phyloP scores from a whole-genome alignment of 2,329 filamentous ascomycete genomes.

The Monosporascus sp. region DNA sequence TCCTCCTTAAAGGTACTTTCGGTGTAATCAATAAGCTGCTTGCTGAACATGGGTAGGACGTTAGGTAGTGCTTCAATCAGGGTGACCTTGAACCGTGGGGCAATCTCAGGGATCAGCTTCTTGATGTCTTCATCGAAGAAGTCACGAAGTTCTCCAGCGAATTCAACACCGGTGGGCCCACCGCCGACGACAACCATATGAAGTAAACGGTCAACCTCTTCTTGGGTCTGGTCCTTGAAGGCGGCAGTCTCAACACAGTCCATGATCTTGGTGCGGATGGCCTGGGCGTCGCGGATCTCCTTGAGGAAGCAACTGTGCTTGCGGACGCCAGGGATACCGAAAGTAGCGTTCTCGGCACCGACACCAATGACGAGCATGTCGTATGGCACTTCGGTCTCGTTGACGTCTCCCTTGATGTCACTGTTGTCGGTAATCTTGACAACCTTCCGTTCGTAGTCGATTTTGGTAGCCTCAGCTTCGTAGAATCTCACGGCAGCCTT shows the following conservation, averaged over 20 bases:
- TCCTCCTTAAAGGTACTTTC: slow-evolving; percentile 99
- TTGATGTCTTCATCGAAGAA: slow-evolving; percentile 98
- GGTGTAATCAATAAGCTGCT: slow-evolving; percentile 98
- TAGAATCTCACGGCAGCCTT: slow-evolving; percentile 92
- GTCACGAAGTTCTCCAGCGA: slow-evolving; percentile 95
- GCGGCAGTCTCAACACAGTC: slow-evolving; percentile 98
- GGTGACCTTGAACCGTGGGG: slow-evolving; percentile 92
- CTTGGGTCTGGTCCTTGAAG: slow-evolving; percentile 89
- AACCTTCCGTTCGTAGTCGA: slow-evolving; percentile 86
- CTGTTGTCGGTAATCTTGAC: slow-evolving; percentile 89
- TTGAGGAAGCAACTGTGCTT: slow-evolving; percentile 98
- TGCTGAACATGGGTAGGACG: slow-evolving; percentile 96
- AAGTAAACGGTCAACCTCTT: slow-evolving; percentile 88
- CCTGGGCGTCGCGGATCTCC: slow-evolving; percentile 93
- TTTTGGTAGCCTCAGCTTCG: slow-evolving; percentile 93
- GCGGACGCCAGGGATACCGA: slow-evolving; percentile 91
- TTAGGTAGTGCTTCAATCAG: slow-evolving; percentile 96
- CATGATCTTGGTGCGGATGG: slow-evolving; percentile 98
- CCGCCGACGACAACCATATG: slow-evolving; percentile 97
- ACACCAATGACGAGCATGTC: slow-evolving; percentile 98
- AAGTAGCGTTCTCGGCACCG: slow-evolving; percentile 96
- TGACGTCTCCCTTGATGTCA: slow-evolving; percentile 79
- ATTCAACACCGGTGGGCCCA: slow-evolving; percentile 95
- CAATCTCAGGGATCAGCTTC: slow-evolving; percentile 96
- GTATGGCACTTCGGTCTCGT: slow-evolving; percentile 85